phyloP scores from a whole-genome alignment of 2,329 filamentous ascomycete genomes.

The Cladosporium colombiae region DNA sequence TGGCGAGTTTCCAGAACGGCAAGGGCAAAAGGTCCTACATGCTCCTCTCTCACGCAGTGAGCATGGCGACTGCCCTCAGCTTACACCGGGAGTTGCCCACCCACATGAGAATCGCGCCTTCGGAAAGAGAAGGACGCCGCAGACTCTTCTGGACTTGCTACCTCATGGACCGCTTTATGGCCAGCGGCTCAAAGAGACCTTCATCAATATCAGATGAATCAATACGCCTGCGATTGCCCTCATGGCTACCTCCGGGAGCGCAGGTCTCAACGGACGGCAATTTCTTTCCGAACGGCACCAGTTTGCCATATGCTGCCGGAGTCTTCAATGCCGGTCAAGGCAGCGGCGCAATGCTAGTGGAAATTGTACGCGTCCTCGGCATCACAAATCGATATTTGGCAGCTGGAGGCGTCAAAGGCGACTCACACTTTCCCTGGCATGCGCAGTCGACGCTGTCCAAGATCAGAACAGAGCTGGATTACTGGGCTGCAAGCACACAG shows the following conservation, averaged over 20 bases:
- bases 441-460: conserved; percentile 81
- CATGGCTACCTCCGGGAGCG: conserved; percentile 57
- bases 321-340: conserved; percentile 68
- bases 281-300: conserved; percentile 78
- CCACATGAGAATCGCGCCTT: conserved; percentile 61
- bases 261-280: conserved; percentile 71
- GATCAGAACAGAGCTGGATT: conserved; percentile 79
- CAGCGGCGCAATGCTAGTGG: conserved; percentile 77
- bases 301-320: conserved; percentile 51
- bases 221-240: conserved; percentile 73
- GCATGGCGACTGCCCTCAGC: conserved; percentile 81
- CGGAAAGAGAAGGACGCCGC: conserved; percentile 74
- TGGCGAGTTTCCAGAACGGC: conserved; percentile 74
- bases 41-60: conserved; percentile 75
- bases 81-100: conserved; percentile 73
- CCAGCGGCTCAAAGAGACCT: conserved; percentile 78
- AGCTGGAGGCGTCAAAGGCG: conserved; percentile 81
- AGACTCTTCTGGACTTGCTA: conserved; percentile 91
- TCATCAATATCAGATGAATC: conserved; percentile 78
- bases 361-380: conserved; percentile 79
- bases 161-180: conserved; percentile 78
- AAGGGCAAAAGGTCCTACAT: conserved; percentile 85
- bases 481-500: conserved; percentile 80
- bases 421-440: conserved; percentile 91
- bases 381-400: conserved; percentile 82